These are phyloP conservation scores for Pyrenopolyporus hunteri DNA, from an alignment of 495 filamentous ascomycete genomes.

Conservation along the genomic window DNA sequence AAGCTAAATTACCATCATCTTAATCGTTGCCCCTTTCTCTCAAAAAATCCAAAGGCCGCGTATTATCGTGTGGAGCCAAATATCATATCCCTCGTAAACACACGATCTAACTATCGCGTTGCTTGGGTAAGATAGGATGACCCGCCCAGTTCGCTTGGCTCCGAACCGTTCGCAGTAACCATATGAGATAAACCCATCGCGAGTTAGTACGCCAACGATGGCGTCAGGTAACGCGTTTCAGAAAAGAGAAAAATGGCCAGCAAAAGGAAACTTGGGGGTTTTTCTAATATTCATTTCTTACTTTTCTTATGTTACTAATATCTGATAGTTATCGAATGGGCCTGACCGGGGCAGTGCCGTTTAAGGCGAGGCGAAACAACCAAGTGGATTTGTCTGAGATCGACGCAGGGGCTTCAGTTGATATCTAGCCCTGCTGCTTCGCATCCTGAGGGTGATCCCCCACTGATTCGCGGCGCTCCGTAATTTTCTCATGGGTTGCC, in stretches of 20 bases:
- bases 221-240: neutral
- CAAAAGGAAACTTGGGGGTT: neutral
- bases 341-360: conserved; percentile 10
- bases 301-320: neutral
- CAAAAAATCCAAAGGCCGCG: no score
- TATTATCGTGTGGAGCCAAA: no score
- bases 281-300: conserved; percentile 7
- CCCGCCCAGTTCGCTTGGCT: neutral
- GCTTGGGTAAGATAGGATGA: conserved; percentile 13
- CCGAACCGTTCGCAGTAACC: neutral
- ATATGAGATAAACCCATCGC: no score
- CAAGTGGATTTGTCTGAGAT: conserved; percentile 24
- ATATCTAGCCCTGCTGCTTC: conserved; percentile 6
- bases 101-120: conserved; percentile 3
- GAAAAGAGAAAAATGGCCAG: conserved; percentile 1
- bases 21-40: no score
- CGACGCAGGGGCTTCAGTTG: conserved; percentile 21
- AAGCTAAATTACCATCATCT: no score
- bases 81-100: no score
- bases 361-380: conserved; percentile 35
- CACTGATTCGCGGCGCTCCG: conserved; percentile 19
- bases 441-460: conserved; percentile 31
- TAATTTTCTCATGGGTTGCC: neutral
- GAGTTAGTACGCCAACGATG: neutral
- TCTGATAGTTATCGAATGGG: neutral